Evolutionary conservation across 345 rosid species (phyloP).

Genomic region (Populus alba): DNA sequence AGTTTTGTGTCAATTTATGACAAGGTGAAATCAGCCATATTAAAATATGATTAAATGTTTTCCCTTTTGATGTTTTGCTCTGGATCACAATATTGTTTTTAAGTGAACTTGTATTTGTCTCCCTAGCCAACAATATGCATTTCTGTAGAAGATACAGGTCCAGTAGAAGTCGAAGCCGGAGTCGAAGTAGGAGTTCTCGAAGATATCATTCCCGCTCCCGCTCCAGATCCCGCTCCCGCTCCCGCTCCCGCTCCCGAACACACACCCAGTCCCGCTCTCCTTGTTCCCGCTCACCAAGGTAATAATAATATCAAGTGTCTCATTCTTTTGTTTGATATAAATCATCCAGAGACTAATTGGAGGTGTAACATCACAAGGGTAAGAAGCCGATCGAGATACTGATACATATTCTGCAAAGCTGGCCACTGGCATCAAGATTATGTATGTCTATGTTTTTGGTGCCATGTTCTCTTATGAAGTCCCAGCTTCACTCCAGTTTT

Average conservation of each 20-base stretch:
- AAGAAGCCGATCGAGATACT: conserved; percentile 67
- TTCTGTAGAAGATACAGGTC: conserved; percentile 34
- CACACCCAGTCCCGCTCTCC: conserved; percentile 15
- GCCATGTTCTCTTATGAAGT: background rate
- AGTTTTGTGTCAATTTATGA: background rate
- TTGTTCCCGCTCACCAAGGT: conserved; percentile 76
- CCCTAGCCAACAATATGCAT: background rate
- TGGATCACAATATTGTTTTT: background rate
- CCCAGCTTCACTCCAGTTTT: background rate
- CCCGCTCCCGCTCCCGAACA: conserved; percentile 8
- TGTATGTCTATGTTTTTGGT: background rate
- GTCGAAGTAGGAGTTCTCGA: conserved; percentile 57
- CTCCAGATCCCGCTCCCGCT: conserved; percentile 20
- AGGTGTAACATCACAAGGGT: conserved; percentile 41
- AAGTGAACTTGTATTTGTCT: background rate
- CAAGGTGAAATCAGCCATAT: background rate
- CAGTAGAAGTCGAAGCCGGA: conserved; percentile 50
- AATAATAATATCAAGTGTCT: background rate
- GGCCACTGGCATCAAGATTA: background rate
- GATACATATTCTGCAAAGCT: conserved; percentile 13
- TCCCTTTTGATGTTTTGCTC: background rate
- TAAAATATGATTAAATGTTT: background rate
- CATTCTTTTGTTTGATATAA: background rate
- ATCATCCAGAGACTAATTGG: conserved; percentile 1
- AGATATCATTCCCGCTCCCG: conserved; percentile 41